A percentile compares a stretch with the other conserved stretches of the same genome.
Evolutionary conservation across 352 stramenopile species (phyloP).

Genomic region (Globisporangium apiculatum): DNA sequence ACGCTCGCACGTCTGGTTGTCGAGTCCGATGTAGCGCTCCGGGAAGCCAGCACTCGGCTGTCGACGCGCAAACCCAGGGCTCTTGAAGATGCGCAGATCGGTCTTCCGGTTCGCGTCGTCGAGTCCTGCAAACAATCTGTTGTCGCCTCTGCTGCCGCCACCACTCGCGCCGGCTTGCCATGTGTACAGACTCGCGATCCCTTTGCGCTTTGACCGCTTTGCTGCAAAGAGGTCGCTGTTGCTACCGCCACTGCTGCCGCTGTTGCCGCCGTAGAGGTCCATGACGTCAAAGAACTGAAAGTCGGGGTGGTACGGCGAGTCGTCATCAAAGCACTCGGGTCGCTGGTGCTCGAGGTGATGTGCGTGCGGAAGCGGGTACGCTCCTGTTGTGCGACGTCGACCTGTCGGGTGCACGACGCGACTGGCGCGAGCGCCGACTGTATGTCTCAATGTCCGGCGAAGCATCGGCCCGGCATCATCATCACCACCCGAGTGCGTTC

Average conservation of each 20-base stretch:
- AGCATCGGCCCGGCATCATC: background rate
- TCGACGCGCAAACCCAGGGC: constrained; percentile 36
- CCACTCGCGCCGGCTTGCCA: background rate
- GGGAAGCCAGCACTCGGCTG: constrained; percentile 49
- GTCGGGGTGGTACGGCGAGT: constrained; percentile 69
- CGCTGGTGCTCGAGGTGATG: background rate
- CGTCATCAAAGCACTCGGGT: constrained; percentile 71
- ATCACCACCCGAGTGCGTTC: background rate
- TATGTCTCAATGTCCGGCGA: background rate
- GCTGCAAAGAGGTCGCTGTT: constrained; percentile 18
- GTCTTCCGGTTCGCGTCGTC: constrained; percentile 24
- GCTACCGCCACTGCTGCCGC: background rate
- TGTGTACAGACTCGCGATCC: background rate
- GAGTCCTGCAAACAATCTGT: background rate
- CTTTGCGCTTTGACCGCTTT: background rate
- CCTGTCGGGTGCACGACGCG: constrained; percentile 1
- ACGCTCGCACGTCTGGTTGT: constrained; percentile 67
- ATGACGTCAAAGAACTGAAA: constrained; percentile 39
- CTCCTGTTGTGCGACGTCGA: constrained; percentile 3
- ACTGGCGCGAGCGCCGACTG: background rate
- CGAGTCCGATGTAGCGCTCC: constrained; percentile 71
- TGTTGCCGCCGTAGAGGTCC: constrained; percentile 17
- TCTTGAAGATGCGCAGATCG: constrained; percentile 79
- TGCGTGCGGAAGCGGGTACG: background rate
- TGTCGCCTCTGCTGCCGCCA: background rate